phyloP scores from a whole-genome alignment of 208 protist species.

The Acanthamoeba healyi region DNA sequence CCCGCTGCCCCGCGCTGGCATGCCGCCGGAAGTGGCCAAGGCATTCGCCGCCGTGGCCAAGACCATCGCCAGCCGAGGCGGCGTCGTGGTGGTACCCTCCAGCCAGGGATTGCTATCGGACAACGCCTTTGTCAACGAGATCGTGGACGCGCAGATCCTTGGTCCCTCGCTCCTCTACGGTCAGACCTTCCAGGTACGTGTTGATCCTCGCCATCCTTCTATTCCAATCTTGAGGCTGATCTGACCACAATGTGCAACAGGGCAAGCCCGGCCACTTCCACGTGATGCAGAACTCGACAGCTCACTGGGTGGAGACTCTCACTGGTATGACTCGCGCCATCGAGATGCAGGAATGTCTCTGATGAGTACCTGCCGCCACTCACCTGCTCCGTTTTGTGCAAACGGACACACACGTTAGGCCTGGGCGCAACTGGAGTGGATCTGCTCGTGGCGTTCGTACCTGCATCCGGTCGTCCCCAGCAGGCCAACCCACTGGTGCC shows the following conservation, averaged over 20 bases:
- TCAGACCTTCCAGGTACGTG: background rate
- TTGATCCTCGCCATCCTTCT: too few relatives aligned
- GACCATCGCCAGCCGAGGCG: background rate
- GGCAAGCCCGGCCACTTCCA: constrained; percentile 32
- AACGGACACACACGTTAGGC: background rate
- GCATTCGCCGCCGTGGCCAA: background rate
- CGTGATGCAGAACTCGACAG: constrained; percentile 1
- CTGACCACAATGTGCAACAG: too few relatives aligned
- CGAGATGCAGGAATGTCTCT: too few relatives aligned
- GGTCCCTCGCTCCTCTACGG: constrained; percentile 24
- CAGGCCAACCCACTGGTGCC: constrained; percentile 61
- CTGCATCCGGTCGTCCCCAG: background rate
- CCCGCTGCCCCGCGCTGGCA: background rate
- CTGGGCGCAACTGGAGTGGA: constrained; percentile 13
- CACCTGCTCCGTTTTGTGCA: too few relatives aligned
- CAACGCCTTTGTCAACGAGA: constrained; percentile 12
- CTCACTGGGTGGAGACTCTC: constrained; percentile 25
- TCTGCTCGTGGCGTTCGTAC: constrained; percentile 22
- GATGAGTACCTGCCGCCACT: too few relatives aligned
- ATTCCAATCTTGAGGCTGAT: too few relatives aligned
- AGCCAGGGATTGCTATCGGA: background rate
- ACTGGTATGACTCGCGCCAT: too few relatives aligned
- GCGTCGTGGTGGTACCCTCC: constrained; percentile 32
- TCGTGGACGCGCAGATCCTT: constrained; percentile 26
- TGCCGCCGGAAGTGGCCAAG: background rate